These are phyloP conservation scores for Ramalina intermedia DNA, from an alignment of 495 filamentous ascomycete species.

Conservation along the genomic window DNA sequence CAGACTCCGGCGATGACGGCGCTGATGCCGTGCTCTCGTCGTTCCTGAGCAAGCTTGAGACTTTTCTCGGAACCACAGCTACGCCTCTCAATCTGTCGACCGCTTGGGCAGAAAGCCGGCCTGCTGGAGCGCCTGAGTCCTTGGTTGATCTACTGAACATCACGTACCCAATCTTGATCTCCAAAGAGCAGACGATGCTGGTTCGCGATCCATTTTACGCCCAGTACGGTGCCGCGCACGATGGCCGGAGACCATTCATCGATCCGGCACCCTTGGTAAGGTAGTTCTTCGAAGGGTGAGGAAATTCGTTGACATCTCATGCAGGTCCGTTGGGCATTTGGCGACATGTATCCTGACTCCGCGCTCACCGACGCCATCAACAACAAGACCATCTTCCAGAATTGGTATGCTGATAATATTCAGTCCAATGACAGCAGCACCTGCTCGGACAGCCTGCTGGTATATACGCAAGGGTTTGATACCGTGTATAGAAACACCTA, in stretches of 20 bases:
- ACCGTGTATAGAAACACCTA: slow-evolving; percentile 24
- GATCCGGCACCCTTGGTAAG: slow-evolving; percentile 34
- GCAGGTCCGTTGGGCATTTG: slow-evolving; percentile 39
- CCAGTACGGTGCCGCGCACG: slow-evolving; percentile 34
- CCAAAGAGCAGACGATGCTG: slow-evolving; percentile 34
- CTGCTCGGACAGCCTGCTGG: slow-evolving; percentile 27
- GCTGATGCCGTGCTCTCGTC: slow-evolving; percentile 21
- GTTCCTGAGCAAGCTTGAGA: slow-evolving; percentile 28
- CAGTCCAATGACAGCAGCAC: slow-evolving; percentile 25
- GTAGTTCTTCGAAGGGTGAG: neutral
- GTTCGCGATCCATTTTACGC: slow-evolving; percentile 36
- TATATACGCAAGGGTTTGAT: slow-evolving; percentile 19
- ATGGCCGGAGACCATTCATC: slow-evolving; percentile 36
- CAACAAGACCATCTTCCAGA: slow-evolving; percentile 16
- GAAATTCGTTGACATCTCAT: neutral
- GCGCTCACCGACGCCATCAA: slow-evolving; percentile 15
- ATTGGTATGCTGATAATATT: slow-evolving; percentile 20
- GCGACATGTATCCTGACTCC: slow-evolving; percentile 25
- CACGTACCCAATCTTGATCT: slow-evolving; percentile 37
- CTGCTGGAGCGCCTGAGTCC: slow-evolving; percentile 14
- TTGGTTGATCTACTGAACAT: slow-evolving; percentile 23
- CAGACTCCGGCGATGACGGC: slow-evolving; percentile 10
- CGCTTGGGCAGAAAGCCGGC: slow-evolving; percentile 27
- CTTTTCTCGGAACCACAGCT: slow-evolving; percentile 23
- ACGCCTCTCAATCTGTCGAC: slow-evolving; percentile 22